Percentiles rank a stretch among this genome's conserved stretches.
Conservation (phyloP, 768 basidiomycete species). For the Xerocomellus intermedius region DNA sequence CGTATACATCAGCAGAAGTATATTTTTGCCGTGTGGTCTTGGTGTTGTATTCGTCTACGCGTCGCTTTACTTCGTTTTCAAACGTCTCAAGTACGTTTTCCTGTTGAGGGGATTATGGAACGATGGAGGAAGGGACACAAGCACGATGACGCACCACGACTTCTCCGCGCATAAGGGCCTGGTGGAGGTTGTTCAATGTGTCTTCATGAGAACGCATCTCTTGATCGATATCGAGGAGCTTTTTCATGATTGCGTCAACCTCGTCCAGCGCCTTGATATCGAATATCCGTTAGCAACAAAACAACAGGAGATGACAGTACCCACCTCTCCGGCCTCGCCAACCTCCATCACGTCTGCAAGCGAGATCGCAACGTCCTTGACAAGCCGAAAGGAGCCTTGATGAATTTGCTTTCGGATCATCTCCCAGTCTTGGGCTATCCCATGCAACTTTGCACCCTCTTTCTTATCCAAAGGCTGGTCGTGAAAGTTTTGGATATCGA, state of each 20-base stretch:
- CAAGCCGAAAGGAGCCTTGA: constrained; percentile 40
- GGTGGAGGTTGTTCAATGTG: constrained; percentile 53
- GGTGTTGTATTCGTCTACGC: constrained; percentile 45
- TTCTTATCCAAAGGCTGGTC: constrained; percentile 64
- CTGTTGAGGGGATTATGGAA: constrained; percentile 34
- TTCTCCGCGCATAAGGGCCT: constrained; percentile 53
- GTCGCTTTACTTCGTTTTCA: constrained; percentile 41
- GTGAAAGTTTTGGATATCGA: constrained; percentile 59
- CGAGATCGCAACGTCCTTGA: constrained; percentile 52
- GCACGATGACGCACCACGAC: constrained; percentile 48
- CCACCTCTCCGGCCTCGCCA: constrained; percentile 51
- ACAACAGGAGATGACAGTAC: constrained; percentile 9
- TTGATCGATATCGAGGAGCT: constrained; percentile 62
- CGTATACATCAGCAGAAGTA: constrained; percentile 57
- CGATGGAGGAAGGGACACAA: not conserved
- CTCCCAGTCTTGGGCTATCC: constrained; percentile 64
- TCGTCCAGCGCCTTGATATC: constrained; percentile 48
- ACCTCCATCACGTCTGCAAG: constrained; percentile 63
- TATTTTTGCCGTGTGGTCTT: constrained; percentile 82
- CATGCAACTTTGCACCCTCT: constrained; percentile 52
- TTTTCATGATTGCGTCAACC: constrained; percentile 67
- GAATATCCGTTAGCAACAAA: not conserved
- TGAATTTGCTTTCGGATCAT: constrained; percentile 50
- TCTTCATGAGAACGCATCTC: constrained; percentile 59
- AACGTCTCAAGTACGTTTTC: constrained; percentile 52